phyloP scores from a whole-genome alignment of 805 yeast genomes.

The Candida chilensis region DNA sequence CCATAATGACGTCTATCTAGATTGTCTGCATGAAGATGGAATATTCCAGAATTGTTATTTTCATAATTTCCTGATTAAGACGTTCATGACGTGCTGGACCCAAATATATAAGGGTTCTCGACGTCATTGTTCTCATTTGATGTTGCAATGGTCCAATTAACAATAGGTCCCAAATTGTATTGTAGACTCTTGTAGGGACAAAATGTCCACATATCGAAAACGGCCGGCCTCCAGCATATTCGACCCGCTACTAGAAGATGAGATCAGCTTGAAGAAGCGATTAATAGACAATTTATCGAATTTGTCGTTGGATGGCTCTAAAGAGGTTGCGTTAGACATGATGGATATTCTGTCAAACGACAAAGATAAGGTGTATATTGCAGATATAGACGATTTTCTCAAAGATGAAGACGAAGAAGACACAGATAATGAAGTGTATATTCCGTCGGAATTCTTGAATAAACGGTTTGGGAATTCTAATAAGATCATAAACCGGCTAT shows the following conservation, averaged over 20 bases:
- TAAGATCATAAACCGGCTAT: not conserved
- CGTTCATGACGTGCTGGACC: not conserved
- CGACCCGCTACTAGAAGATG: not conserved
- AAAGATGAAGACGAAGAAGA: not conserved
- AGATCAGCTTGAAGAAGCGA: not conserved
- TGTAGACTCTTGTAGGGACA: not conserved
- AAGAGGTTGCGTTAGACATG: not conserved
- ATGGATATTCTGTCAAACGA: not conserved
- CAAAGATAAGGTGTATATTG: not conserved
- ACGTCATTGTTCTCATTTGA: no score
- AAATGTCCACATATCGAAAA: not conserved
- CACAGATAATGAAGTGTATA: not conserved
- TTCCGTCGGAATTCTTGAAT: not conserved
- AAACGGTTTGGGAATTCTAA: not conserved
- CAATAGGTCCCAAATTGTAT: not conserved
- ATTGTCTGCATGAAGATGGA: no score
- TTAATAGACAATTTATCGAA: not conserved
- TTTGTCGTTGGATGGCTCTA: not conserved
- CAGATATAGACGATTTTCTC: not conserved
- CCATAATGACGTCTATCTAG: no score
- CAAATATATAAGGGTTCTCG: no score
- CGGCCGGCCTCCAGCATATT: not conserved
- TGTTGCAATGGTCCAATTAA: no score
- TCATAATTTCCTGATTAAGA: no score
- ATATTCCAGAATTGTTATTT: no score